These are phyloP conservation scores for Fusarium sambucinum DNA, from an alignment of 2,329 filamentous ascomycete species.

Conservation along the genomic window DNA sequence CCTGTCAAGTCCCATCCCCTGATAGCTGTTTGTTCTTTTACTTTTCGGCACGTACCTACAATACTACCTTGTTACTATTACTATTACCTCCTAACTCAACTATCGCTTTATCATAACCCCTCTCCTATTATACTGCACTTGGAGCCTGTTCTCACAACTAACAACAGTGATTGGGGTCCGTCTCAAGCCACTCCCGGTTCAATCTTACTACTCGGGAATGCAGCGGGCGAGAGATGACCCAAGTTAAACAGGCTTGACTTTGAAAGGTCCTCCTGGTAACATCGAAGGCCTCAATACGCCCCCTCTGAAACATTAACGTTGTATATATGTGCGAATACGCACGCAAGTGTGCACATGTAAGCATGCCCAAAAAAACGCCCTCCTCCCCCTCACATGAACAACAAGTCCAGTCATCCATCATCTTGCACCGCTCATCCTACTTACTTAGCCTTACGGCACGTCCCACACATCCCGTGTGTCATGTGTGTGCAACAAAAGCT, in stretches of 20 bases:
- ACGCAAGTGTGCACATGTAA: not conserved
- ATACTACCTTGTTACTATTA: not conserved
- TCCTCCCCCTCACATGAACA: conserved; percentile 11
- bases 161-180: not conserved
- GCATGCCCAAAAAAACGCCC: not conserved
- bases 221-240: not conserved
- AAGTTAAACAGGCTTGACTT: conserved; percentile 15
- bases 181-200: conserved; percentile 29
- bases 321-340: conserved; percentile 2
- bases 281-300: conserved; percentile 12
- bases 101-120: not conserved
- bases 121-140: not conserved
- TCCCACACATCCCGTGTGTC: conserved; percentile 17
- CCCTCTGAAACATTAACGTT: not conserved
- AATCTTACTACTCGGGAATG: not conserved
- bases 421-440: conserved; percentile 1
- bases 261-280: not conserved
- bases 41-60: not conserved
- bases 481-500: conserved; percentile 11
- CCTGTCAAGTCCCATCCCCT: conserved; percentile 17
- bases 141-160: not conserved
- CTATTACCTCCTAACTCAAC: not conserved
- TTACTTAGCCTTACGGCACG: conserved; percentile 19
- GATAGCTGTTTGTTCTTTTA: conserved; percentile 1
- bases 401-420: not conserved